Conservation (phyloP, 805 yeast species). For the Millerago galiae region DNA sequence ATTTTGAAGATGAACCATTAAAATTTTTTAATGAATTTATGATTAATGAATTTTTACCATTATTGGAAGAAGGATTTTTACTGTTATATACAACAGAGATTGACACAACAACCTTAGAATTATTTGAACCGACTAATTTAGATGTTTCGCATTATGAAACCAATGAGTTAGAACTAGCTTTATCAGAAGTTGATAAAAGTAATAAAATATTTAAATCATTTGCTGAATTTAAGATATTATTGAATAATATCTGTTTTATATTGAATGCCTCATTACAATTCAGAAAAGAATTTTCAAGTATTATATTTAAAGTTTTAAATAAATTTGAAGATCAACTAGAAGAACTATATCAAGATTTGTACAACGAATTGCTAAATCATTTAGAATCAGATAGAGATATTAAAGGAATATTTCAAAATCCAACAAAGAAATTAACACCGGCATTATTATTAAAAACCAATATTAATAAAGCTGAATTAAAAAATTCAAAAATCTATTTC, state of each 20-base stretch:
- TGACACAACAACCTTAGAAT: slow-evolving; percentile 32
- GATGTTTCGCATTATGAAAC: slow-evolving; percentile 23
- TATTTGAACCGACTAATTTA: slow-evolving; percentile 19
- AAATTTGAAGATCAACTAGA: slow-evolving; percentile 21
- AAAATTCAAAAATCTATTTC: slow-evolving; percentile 21
- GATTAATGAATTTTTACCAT: slow-evolving; percentile 56
- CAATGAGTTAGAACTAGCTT: neutral
- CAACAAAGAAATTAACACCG: slow-evolving; percentile 4
- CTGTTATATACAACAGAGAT: slow-evolving; percentile 44
- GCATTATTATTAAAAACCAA: slow-evolving; percentile 3
- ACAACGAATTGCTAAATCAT: slow-evolving; percentile 16
- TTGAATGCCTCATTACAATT: slow-evolving; percentile 24
- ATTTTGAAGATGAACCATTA: slow-evolving; percentile 26
- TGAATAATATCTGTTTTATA: slow-evolving; percentile 17
- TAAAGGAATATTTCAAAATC: slow-evolving; percentile 4
- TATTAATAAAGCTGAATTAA: slow-evolving; percentile 18
- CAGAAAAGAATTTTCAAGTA: slow-evolving; percentile 19
- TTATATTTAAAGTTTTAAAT: slow-evolving; percentile 17
- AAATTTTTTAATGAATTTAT: slow-evolving; percentile 58
- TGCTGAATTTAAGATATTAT: slow-evolving; percentile 17
- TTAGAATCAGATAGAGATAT: slow-evolving; percentile 21
- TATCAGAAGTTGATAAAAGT: slow-evolving; percentile 18
- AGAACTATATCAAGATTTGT: slow-evolving; percentile 18
- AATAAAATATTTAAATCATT: slow-evolving; percentile 13
- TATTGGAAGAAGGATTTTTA: slow-evolving; percentile 50